A percentile compares a stretch with the other conserved stretches of the same genome.
Evolutionary conservation across 805 yeast species (phyloP).

Genomic region (Yamadazyma olivae): DNA sequence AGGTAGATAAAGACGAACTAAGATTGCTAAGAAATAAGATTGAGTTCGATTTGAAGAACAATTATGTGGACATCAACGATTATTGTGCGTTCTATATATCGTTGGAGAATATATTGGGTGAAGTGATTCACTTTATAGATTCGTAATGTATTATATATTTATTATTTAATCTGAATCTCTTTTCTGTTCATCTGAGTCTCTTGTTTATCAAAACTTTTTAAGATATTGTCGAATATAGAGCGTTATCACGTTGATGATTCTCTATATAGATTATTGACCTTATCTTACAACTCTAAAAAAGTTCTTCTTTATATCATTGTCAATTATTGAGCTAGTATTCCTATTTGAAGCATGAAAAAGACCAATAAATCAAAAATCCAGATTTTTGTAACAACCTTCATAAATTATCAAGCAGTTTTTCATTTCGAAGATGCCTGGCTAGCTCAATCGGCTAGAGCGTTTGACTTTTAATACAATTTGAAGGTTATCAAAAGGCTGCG

Average conservation of each 20-base stretch:
- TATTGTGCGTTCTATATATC: conserved; percentile 43
- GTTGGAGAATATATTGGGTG: conserved; percentile 38
- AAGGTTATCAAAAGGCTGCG: conserved; percentile 23
- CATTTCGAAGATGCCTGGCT: conserved; percentile 27
- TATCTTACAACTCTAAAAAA: too few relatives aligned
- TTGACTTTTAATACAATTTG: conserved; percentile 22
- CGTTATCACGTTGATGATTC: too few relatives aligned
- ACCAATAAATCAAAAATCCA: too few relatives aligned
- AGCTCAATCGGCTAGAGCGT: conserved; percentile 30
- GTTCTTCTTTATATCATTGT: too few relatives aligned
- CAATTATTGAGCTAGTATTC: too few relatives aligned
- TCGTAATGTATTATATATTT: conserved; percentile 1
- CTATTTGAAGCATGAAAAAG: too few relatives aligned
- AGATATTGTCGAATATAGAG: too few relatives aligned
- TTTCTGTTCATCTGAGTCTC: too few relatives aligned
- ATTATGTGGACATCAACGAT: conserved; percentile 42
- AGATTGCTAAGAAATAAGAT: conserved; percentile 35
- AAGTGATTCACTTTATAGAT: conserved; percentile 36
- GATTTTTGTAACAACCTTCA: too few relatives aligned
- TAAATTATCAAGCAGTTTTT: too few relatives aligned
- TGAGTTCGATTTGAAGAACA: conserved; percentile 38
- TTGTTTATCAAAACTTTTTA: too few relatives aligned
- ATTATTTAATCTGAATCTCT: not conserved
- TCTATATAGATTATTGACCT: too few relatives aligned
- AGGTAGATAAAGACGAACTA: conserved; percentile 20